Evolutionary conservation across 228 moss, liverwort and hornwort genomes (phyloP), one percentile per base, ranked within the genome.

Genomic region (Sphagnum magellanicum): DNA sequence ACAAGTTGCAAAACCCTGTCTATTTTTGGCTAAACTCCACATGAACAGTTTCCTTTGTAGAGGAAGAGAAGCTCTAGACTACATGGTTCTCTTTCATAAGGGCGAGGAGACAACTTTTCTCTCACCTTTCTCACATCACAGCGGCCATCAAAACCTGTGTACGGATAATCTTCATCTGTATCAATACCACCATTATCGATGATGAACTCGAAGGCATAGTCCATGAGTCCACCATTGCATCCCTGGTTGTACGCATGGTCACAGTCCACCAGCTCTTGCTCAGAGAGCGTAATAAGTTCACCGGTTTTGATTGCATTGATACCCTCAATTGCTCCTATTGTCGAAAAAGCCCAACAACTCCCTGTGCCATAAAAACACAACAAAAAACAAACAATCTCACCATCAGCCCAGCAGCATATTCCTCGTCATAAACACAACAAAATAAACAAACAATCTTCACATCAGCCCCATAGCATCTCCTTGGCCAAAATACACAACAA

Each of bases 211-310:
- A 98, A 98, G 8, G 98, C 98, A 66, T 98, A 98, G 75, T 98
- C 98, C 98, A 98, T 98, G 6, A 98, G 79, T 52, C 98, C 98
- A 11, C 98, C 98, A 75, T 98, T 89, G 73, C 98, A 98, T n/a
- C 98, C 98, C 75, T 94, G 90, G 71, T 98, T 88, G 81, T 90
- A 90, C 51, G 80, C 80, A 48, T 66, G 82, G 68, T 98, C 98
- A 49, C 98, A 98, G 64, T 98, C 98, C n/a, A 98, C 94, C 67
- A 98, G 75, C 69, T 98, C 98, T 73, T 98, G 98, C 82, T 90
- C 93, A 0, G 98, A 98, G 12, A 98, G 73, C 15, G 91, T 72
- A 8, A 84, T 4, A 1, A 83, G 51, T 50, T 89, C 70, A 10
- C 91, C 90, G 10, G 83, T 78, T 17, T 67, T 75, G 46, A 98